Base-by-base conservation (phyloP, 2,329 filamentous ascomycete species). In the Aspergillus eucalypticola region DNA sequence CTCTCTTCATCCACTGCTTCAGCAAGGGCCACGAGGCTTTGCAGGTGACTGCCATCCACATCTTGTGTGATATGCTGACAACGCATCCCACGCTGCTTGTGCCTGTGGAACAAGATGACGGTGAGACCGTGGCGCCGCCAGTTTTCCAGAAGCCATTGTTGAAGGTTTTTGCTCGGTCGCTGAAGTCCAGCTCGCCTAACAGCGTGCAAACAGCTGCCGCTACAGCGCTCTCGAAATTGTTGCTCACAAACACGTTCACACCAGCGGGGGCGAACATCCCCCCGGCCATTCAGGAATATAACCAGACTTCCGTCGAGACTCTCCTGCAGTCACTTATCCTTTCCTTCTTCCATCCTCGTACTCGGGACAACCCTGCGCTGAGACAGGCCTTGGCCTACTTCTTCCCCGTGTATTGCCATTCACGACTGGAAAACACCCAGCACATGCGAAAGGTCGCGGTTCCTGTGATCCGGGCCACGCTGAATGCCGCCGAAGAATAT, bases 1-100 rank as follows among this genome's bases (percentile, higher is more conserved):
- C 87, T 0, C 84, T 99, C 3, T 99, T 99, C 77, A 90, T 97
- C 75, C 93, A 96, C 74, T 97, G 96, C 81, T 97, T 96, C 79
- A 90, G 82, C 76, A 96, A 96, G 79, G 95, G 95, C 1, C 92
- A 97, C 71, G 88, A 95, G 8, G 88, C 89, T 0, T 82, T 99
- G 41, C 94, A 98, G 75, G 90, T 94, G 54, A 96, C 92, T 8
- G 90, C 92, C 0, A 79, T 98, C 32, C 92, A 98, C 65, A 96
- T 96, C 63, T 84, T 99, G 32, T 93, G 92, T 8, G 95, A 99
- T 75, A 94, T 98, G 67, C 82, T 98, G 52, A 92, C 93, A 56
- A 91, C 92, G 0, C 92, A 98, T 71, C 92, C 92, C 13, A 86
- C 90, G 0, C 85, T 96, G 60, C 85, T 97, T 15, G 82, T 92